Conservation (phyloP, 306 rosid genomes). For the Rubus idaeus region DNA sequence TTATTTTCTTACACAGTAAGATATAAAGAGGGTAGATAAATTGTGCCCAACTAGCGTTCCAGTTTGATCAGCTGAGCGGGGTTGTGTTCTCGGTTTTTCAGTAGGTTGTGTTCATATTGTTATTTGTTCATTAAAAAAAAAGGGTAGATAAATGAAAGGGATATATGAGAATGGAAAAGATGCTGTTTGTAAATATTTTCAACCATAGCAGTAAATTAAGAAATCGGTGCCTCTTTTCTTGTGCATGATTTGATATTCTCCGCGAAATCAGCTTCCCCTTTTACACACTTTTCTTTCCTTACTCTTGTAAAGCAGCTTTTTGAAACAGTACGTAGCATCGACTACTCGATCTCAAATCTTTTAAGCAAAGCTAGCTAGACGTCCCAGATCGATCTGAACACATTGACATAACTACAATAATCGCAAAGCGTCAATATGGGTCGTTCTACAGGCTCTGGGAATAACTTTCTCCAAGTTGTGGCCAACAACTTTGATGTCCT, state of each 20-base stretch:
- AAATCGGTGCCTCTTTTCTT: conserved; percentile 71
- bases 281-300: conserved; percentile 32
- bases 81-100: too few relatives aligned
- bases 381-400: conserved; percentile 4
- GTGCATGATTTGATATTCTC: conserved; percentile 40
- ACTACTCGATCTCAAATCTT: background rate
- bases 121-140: too few relatives aligned
- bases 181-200: background rate
- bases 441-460: conserved; percentile 36
- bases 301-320: conserved; percentile 8
- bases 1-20: too few relatives aligned
- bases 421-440: conserved; percentile 44
- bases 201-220: background rate
- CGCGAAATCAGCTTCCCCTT: conserved; percentile 34
- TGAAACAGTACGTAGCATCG: background rate
- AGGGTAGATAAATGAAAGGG: too few relatives aligned
- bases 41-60: too few relatives aligned
- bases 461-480: conserved; percentile 70
- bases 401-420: background rate
- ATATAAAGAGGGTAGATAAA: too few relatives aligned
- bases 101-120: too few relatives aligned
- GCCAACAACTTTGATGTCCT: conserved; percentile 86
- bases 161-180: background rate
- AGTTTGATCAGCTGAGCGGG: too few relatives aligned
- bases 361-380: background rate